Evolutionary conservation across 208 protist genomes (phyloP).

Genomic region (Trypanosomatidae sp.): DNA sequence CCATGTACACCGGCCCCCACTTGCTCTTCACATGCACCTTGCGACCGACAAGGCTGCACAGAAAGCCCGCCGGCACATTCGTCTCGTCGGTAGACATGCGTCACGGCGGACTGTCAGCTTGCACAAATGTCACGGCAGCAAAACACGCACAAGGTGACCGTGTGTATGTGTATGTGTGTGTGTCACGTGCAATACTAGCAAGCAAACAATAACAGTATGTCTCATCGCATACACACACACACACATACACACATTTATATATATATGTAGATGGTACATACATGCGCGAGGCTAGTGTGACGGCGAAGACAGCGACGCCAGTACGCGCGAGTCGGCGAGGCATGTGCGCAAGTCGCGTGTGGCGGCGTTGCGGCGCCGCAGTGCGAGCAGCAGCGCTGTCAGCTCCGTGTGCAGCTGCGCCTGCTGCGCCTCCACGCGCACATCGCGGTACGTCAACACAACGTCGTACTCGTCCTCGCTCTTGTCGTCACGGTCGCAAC

Average conservation of each 20-base stretch:
- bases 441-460: slow-evolving; percentile 24
- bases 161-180: not conserved
- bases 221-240: slow-evolving; percentile 3
- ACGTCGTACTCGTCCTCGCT: too few species aligned
- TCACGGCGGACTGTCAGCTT: too few species aligned
- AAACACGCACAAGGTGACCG: not conserved
- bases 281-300: too few species aligned
- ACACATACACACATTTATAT: slow-evolving; percentile 4
- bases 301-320: slow-evolving; percentile 9
- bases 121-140: too few species aligned
- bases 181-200: not conserved
- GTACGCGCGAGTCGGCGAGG: slow-evolving; percentile 20
- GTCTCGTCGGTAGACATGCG: slow-evolving; percentile 22
- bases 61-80: slow-evolving; percentile 81
- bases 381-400: slow-evolving; percentile 24
- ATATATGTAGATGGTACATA: slow-evolving; percentile 1
- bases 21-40: slow-evolving; percentile 96
- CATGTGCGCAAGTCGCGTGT: slow-evolving; percentile 10
- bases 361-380: slow-evolving; percentile 16
- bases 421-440: slow-evolving; percentile 23
- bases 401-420: slow-evolving; percentile 35
- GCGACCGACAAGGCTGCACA: slow-evolving; percentile 90
- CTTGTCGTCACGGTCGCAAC: too few species aligned
- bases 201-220: slow-evolving; percentile 2
- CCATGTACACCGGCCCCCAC: slow-evolving; percentile 98